Evolutionary conservation across 306 rosid species (phyloP).

Genomic region (Sesbania bispinosa): DNA sequence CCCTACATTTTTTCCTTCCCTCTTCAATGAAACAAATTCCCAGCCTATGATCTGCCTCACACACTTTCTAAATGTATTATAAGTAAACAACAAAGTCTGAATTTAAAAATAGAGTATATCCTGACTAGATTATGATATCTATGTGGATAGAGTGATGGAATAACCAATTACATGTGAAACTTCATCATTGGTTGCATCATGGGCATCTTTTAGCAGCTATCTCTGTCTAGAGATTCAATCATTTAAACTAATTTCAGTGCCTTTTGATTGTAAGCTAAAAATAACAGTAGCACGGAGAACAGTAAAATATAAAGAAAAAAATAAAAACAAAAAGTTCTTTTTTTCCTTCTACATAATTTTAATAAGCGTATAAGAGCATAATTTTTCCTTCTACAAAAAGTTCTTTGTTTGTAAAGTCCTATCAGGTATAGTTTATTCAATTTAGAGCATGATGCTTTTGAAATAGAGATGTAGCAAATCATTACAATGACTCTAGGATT

Average conservation of each 20-base stretch:
- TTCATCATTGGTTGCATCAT: conserved; percentile 35
- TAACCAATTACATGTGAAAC: conserved; percentile 19
- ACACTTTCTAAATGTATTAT: conserved; percentile 10
- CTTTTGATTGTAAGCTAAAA: conserved; percentile 6
- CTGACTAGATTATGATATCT: conserved; percentile 29
- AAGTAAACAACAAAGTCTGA: conserved; percentile 29
- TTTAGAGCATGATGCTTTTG: not conserved
- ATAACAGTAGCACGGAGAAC: not conserved
- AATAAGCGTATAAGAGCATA: too few species aligned
- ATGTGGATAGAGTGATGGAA: conserved; percentile 31
- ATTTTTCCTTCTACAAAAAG: too few species aligned
- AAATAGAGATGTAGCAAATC: not conserved
- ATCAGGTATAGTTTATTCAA: conserved; percentile 3
- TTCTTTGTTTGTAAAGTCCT: not conserved
- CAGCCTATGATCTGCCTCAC: conserved; percentile 26
- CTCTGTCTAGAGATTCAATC: conserved; percentile 28
- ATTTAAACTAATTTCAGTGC: conserved; percentile 25
- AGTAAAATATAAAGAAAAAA: not conserved
- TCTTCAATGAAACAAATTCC: conserved; percentile 28
- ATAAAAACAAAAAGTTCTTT: not conserved
- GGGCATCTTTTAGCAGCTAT: conserved; percentile 35
- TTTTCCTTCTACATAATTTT: not conserved
- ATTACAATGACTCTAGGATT: not conserved
- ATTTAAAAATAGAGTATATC: conserved; percentile 18
- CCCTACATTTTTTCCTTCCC: not conserved